Base-by-base conservation (phyloP, 1,284 basidiomycete genomes). In the Moniliella sp. region DNA sequence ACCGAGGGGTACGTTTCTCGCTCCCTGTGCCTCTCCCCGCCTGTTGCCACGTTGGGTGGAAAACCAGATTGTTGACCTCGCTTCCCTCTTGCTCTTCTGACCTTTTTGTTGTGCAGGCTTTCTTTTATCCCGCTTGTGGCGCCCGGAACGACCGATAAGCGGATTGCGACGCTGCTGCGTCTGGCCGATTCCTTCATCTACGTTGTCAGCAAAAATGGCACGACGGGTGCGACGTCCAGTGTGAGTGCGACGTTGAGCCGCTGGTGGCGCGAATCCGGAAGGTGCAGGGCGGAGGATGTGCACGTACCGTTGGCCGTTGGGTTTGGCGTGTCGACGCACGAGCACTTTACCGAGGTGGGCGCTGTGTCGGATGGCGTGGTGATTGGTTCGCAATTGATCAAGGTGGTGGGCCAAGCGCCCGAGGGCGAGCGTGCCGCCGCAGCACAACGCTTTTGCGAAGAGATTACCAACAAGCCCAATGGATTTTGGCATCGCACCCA, bases 121-220 rank as follows among this genome's bases (percentile, higher is more conserved):
- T 84, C 84, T n/a, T 99, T 88, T 57, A 75, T 99, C 8, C 91
- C 91, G 3, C 66, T 99, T 21, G 77, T 99, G 45, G 86, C 88
- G 1, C 91, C 91, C 3, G 88, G 83, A 1, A 97, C 91, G 1
- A 76, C 77, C 12, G 66, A 78, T 28, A 67, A 72, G 36, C 78
- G 91, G 25, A 80, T 97, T 57, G 74, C 79, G 55, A 88, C 91
- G 65, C 69, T 99, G 18, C 67, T 80, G 4, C 74, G 75, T 5
- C 88, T 94, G 42, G 86, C 91, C 14, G 88, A 97, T 62, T 76
- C 78, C 3, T 97, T 97, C 68, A 83, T 99, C 49, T 99, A 99
- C 61, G 75, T 97, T 34, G 61, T 63, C 30, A 56, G 51, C 28
- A 59, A 91, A 80, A 97, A 97, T 84, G 88, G 88, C 16, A 88